Evolutionary conservation across 352 stramenopile genomes (phyloP), one percentile per base, ranked within the genome.

Genomic region (Phytophthora chlamydospora): DNA sequence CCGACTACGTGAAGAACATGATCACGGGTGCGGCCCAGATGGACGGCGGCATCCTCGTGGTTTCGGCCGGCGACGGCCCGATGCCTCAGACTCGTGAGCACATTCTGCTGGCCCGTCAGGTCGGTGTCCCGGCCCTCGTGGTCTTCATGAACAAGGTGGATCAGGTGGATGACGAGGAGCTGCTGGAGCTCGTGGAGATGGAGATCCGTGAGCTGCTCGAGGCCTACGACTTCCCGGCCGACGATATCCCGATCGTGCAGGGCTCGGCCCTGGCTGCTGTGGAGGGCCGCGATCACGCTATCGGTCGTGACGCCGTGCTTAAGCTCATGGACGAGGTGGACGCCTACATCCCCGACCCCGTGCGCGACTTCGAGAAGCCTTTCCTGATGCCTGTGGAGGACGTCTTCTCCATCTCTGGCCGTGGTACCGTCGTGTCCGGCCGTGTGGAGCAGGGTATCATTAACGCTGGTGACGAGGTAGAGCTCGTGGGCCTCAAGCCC

Each of bases 311-410:
- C 39, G 75, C 76, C 6, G 88, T 99, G 49, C 68, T 98, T 13
- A 84, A 98, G 71, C 78, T 99, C 49, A 98, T 99, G 96, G 75
- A 93, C 34, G 76, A 90, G 27, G 91, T 93, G 32, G 84, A 92
- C 52, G 58, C 68, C 7, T 88, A 92, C 69, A 98, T 98, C 59
- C 88, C 87, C 13, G 85, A 93, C 70, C 95, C 90, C 2, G 67
- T 76, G 12, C 85, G 96, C 53, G 86, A 96, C 53, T 80, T 98
- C 38, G 97, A 99, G 66, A 99, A 99, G 80, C 78, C 90, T 12
- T 99, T 99, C 74, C 80, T 98, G 36, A 98, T 99, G 91, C 94
- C 96, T 13, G 80, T 99, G 41, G 96, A 99, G 76, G 96, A 99
- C 75, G 95, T 98, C 0, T 99, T 99, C 71, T 97, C 85, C 19